phyloP scores from a whole-genome alignment of 2,329 filamentous ascomycete species.

The Epichloe coenophiala region DNA sequence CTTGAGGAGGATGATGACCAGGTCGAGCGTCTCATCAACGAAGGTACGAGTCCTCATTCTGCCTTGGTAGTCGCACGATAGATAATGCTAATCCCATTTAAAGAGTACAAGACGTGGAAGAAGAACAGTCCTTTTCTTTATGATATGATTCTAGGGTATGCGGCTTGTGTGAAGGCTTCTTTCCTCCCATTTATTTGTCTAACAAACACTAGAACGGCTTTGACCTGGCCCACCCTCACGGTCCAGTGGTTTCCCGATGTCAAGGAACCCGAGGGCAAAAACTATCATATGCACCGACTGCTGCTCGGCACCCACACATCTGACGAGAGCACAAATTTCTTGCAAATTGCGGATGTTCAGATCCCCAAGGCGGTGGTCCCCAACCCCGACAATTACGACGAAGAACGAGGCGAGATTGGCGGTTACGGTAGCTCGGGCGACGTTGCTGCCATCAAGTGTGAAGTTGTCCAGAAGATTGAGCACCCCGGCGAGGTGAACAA shows the following conservation, averaged over 20 bases:
- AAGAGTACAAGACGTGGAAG: conserved; percentile 99
- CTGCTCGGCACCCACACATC: conserved; percentile 93
- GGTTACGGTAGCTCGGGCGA: conserved; percentile 71
- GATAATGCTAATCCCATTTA: not conserved
- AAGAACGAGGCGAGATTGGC: conserved; percentile 83
- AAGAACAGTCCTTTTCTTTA: conserved; percentile 98
- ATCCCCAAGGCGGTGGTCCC: conserved; percentile 67
- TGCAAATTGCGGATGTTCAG: conserved; percentile 89
- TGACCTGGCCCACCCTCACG: conserved; percentile 95
- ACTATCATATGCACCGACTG: conserved; percentile 75
- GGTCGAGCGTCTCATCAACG: conserved; percentile 84
- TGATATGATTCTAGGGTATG: conserved; percentile 79
- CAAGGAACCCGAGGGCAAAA: conserved; percentile 75
- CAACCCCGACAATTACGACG: conserved; percentile 76
- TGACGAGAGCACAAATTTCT: conserved; percentile 70
- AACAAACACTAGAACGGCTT: conserved; percentile 50
- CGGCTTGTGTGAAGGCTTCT: not conserved
- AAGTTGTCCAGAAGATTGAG: conserved; percentile 88
- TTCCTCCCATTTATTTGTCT: conserved; percentile 1
- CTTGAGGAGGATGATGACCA: conserved; percentile 59
- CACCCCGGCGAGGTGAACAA: conserved; percentile 98
- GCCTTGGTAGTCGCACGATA: not conserved
- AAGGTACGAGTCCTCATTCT: conserved; percentile 39
- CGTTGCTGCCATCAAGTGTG: conserved; percentile 66
- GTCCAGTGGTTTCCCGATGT: conserved; percentile 98